These are phyloP conservation scores for Sclerotinia trifoliorum DNA, from an alignment of 2,329 filamentous ascomycete genomes.

Conservation along the genomic window DNA sequence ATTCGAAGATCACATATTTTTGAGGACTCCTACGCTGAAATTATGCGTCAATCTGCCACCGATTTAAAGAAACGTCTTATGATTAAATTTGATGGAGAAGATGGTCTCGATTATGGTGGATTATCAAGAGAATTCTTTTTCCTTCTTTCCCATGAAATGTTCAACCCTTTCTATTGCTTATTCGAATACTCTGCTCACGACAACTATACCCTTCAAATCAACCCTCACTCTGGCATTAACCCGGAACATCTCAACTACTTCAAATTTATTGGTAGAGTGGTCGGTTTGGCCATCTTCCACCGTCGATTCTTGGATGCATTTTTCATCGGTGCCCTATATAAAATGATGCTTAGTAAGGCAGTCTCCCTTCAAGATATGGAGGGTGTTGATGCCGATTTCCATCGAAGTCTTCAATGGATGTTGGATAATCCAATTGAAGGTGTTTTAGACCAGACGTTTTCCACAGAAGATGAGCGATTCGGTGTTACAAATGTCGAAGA, in stretches of 20 bases:
- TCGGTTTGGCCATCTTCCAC: constrained; percentile 97
- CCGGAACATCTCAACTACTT: constrained; percentile 99
- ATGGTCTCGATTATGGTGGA: constrained; percentile 96
- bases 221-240: constrained; percentile 98
- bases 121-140: constrained; percentile 99
- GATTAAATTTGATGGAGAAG: constrained; percentile 99
- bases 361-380: constrained; percentile 95
- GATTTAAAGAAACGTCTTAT: constrained; percentile 98
- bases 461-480: constrained; percentile 95
- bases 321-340: constrained; percentile 98
- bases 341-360: constrained; percentile 96
- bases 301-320: constrained; percentile 96
- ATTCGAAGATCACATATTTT: constrained; percentile 96
- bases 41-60: constrained; percentile 91
- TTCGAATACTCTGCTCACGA: constrained; percentile 99
- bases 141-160: constrained; percentile 98
- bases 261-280: constrained; percentile 98
- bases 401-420: constrained; percentile 95
- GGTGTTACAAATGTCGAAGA: constrained; percentile 93
- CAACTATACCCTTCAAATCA: constrained; percentile 99
- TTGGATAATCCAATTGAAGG: constrained; percentile 97
- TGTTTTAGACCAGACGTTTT: constrained; percentile 92
- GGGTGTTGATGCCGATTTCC: constrained; percentile 96
- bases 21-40: constrained; percentile 97
- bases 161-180: constrained; percentile 98